phyloP scores from a whole-genome alignment of 192 early-diverging fungal genomes.

The Gryganskiella cystojenkinii region DNA sequence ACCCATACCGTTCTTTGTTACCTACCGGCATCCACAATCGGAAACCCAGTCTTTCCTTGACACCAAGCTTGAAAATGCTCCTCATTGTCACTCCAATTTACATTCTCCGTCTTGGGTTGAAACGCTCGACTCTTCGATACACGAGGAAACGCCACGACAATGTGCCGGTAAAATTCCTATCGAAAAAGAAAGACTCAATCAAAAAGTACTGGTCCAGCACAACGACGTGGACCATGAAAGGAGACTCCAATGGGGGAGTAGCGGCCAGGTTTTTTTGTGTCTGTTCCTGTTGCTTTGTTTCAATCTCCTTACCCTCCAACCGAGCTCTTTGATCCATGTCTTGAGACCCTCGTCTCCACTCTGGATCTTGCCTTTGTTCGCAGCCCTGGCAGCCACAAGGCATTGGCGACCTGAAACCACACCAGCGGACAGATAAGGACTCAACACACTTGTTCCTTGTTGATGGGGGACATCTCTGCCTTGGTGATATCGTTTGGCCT shows the following conservation, averaged over 20 bases:
- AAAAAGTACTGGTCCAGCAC: neutral
- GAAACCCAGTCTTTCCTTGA: constrained; percentile 71
- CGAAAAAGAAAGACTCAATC: neutral
- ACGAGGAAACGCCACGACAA: constrained; percentile 69
- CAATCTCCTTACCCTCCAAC: constrained; percentile 59
- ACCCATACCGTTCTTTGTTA: neutral
- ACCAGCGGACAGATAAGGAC: constrained; percentile 65
- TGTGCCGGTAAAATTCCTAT: constrained; percentile 74
- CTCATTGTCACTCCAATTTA: constrained; percentile 63
- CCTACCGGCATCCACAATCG: constrained; percentile 71
- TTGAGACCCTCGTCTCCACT: constrained; percentile 62
- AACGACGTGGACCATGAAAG: neutral
- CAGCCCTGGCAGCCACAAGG: constrained; percentile 52
- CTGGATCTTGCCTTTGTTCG: constrained; percentile 58
- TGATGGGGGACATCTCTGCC: constrained; percentile 56
- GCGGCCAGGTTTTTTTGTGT: no score
- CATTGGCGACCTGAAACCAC: constrained; percentile 62
- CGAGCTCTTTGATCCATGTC: constrained; percentile 72
- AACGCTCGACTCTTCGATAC: constrained; percentile 70
- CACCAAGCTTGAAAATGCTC: constrained; percentile 65
- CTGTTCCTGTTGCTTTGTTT: no score
- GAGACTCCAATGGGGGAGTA: neutral
- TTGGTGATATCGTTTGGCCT: constrained; percentile 51
- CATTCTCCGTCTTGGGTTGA: constrained; percentile 60
- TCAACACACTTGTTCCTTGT: constrained; percentile 56